Evolutionary conservation across 148 eudicot species (phyloP).

Genomic region (Tetragonia tetragonoides): DNA sequence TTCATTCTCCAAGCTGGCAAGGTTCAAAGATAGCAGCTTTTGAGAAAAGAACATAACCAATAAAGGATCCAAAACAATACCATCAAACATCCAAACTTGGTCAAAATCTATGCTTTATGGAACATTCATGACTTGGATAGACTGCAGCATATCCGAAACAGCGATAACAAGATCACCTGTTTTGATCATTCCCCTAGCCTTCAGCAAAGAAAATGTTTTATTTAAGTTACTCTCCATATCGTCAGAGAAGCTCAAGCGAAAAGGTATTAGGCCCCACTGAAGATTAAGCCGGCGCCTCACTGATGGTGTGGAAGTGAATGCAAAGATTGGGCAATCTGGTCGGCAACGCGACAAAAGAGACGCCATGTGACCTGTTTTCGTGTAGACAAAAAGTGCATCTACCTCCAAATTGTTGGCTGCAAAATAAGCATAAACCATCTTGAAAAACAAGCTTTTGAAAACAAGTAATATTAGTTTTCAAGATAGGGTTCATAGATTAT

Average conservation of each 20-base stretch:
- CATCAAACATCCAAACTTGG: not conserved
- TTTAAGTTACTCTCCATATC: slow-evolving; percentile 93
- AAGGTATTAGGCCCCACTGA: slow-evolving; percentile 97
- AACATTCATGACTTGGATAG: slow-evolving; percentile 93
- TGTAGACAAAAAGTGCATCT: slow-evolving; percentile 87
- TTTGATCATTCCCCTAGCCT: slow-evolving; percentile 95
- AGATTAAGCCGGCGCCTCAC: slow-evolving; percentile 82
- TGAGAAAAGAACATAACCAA: not conserved
- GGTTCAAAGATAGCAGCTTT: not conserved
- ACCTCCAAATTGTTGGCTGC: slow-evolving; percentile 90
- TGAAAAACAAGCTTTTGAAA: not conserved
- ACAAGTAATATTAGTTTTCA: too few species aligned
- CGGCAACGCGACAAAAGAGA: slow-evolving; percentile 91
- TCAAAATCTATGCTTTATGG: slow-evolving; percentile 39
- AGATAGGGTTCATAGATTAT: too few species aligned
- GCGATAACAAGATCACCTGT: slow-evolving; percentile 93
- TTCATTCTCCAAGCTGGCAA: not conserved
- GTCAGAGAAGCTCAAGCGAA: slow-evolving; percentile 84
- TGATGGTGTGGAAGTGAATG: slow-evolving; percentile 69
- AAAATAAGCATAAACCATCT: slow-evolving; percentile 20
- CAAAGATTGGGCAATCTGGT: slow-evolving; percentile 95
- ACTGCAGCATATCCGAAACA: slow-evolving; percentile 93
- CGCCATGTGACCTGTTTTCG: slow-evolving; percentile 91
- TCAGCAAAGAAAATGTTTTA: slow-evolving; percentile 81
- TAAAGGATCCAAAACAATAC: not conserved